Conservation (phyloP, 2,329 filamentous ascomycete genomes). For the Phaeosphaeriaceae sp. region DNA sequence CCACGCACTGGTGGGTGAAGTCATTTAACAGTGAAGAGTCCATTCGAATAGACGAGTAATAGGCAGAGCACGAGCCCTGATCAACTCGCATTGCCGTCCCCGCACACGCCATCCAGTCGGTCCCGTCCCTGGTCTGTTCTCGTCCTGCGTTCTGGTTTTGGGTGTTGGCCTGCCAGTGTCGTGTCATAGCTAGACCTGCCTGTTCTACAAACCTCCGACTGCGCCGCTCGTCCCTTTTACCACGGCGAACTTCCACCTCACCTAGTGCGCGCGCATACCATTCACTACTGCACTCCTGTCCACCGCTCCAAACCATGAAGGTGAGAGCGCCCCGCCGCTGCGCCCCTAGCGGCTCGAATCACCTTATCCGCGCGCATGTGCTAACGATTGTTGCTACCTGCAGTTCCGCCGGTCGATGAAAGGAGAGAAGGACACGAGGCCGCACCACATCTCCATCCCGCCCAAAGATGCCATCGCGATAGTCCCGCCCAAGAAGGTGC, state of each 20-base stretch:
- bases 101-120: constrained; percentile 28
- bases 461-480: constrained; percentile 89
- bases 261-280: background rate
- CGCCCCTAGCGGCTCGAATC: constrained; percentile 22
- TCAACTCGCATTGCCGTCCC: constrained; percentile 10
- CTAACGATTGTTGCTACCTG: constrained; percentile 26
- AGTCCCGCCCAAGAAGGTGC: constrained; percentile 89
- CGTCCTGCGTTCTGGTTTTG: constrained; percentile 3
- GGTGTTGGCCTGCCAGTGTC: constrained; percentile 1
- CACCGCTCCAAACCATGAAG: constrained; percentile 11
- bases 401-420: constrained; percentile 86
- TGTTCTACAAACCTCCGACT: constrained; percentile 1
- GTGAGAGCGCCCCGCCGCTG: constrained; percentile 14
- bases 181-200: background rate
- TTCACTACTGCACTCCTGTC: constrained; percentile 15
- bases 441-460: constrained; percentile 77
- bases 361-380: constrained; percentile 26
- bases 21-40: background rate
- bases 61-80: constrained; percentile 9
- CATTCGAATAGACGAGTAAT: constrained; percentile 1
- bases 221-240: constrained; percentile 9
- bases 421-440: constrained; percentile 80
- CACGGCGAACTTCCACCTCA: background rate
- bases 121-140: constrained; percentile 12
- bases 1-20: background rate